Percentiles rank a stretch among this genome's conserved stretches.
Conservation (phyloP, 169 alveolate genomes). For the Babesia divergens region DNA sequence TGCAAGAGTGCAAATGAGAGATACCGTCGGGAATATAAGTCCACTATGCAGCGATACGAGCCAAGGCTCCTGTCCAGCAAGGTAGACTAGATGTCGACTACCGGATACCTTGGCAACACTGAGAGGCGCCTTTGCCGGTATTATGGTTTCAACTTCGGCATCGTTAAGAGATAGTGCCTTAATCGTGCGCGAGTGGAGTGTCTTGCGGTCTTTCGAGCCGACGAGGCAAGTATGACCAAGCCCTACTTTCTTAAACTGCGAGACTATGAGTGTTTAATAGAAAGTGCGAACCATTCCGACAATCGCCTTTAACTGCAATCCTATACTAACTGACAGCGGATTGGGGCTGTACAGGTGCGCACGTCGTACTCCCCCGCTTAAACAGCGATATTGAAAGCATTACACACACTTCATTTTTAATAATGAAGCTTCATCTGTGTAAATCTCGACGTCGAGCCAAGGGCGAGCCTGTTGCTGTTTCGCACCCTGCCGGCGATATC, state of each 20-base stretch:
- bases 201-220: conserved; percentile 29
- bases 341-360: conserved; percentile 33
- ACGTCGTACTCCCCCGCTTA: not conserved
- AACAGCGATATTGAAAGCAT: not conserved
- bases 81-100: conserved; percentile 14
- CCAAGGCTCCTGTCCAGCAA: conserved; percentile 29
- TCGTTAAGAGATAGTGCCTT: conserved; percentile 7
- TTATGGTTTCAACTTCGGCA: conserved; percentile 5
- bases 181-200: not conserved
- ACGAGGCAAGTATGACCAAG: conserved; percentile 21
- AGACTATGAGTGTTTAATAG: not conserved
- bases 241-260: conserved; percentile 24
- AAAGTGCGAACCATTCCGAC: not conserved
- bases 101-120: conserved; percentile 9
- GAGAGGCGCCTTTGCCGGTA: not conserved
- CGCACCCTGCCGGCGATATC: conserved; percentile 44
- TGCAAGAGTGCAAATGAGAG: not conserved
- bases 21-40: conserved; percentile 24
- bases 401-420: not conserved
- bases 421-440: conserved; percentile 47
- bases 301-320: not conserved
- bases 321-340: no score
- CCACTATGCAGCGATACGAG: conserved; percentile 27
- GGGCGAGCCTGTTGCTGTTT: not conserved
- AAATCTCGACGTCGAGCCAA: conserved; percentile 42